A percentile compares a stretch with the other conserved stretches of the same genome.
phyloP scores from a whole-genome alignment of 2,329 filamentous ascomycete genomes.

The Fusarium gaditjirri region DNA sequence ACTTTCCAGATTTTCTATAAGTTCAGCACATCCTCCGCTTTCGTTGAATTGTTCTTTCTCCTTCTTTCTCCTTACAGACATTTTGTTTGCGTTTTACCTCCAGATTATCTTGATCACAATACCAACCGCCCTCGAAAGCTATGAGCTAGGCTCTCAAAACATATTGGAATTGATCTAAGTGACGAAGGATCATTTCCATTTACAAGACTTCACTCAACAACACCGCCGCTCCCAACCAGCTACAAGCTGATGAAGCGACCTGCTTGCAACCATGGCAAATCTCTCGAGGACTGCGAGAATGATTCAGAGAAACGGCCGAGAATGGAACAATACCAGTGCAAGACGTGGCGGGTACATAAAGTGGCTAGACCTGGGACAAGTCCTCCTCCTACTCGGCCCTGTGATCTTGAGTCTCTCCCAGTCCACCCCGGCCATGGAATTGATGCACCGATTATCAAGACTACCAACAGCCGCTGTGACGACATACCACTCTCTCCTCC shows the following conservation, averaged over 20 bases:
- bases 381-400: too few species aligned
- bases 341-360: accelerated
- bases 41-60: background rate
- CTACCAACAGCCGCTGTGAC: accelerated
- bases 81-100: accelerated
- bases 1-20: background rate
- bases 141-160: too few species aligned
- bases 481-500: too few species aligned
- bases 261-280: background rate
- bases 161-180: background rate
- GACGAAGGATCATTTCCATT: accelerated
- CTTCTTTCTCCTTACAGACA: background rate
- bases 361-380: too few species aligned
- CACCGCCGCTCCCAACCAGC: accelerated
- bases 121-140: accelerated
- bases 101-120: too few species aligned
- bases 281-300: background rate
- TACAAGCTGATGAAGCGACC: background rate
- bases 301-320: background rate
- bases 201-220: accelerated
- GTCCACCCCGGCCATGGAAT: too few species aligned
- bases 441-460: too few species aligned
- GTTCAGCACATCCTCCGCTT: background rate
- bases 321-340: background rate
- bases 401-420: too few species aligned